Evolutionary conservation across 345 rosid genomes (phyloP), one percentile per base, ranked within the genome.

Genomic region (Schrenkiella parvula): DNA sequence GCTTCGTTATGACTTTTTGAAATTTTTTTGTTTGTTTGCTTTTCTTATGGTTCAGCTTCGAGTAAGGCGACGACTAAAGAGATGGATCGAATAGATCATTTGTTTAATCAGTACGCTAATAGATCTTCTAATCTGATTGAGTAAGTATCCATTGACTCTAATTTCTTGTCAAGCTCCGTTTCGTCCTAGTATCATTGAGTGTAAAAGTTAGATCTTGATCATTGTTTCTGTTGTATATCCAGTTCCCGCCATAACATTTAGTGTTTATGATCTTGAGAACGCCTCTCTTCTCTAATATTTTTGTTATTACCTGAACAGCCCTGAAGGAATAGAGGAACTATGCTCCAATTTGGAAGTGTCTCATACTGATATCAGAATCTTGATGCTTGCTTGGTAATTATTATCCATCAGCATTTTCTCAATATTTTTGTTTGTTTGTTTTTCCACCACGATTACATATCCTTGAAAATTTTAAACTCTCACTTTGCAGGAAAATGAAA

Each of bases 361-460:
- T 75, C 93, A 89, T 75, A 89, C 97, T 38, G 97, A 95, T 82
- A 89, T 91, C 68, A 85, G 97, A 76, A 86, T 95, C 82, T 84
- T 95, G 86, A 89, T 95, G 96, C 90, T 95, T 72, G 99, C 99
- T 72, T 95, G 99, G 96, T 95, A 82, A 80, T 86, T 58, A 26
- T 38, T 37, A 29, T 54, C 14, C 34, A 50, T 51, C 14, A 17
- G 43, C 51, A 47, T 32, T 72, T n/a, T 23, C 28, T 47, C 41
- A 11, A 38, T 61, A n/a, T 5, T 26, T 14, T 34, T 5, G 1
- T 5, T 58, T n/a, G 23, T 25, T 47, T 13, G 15, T 35, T 21
- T 18, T 28, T 63, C 72, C 44, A 18, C 35, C 66, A 58, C 23
- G 6, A 8, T 58, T 22, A 65, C 55, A 32, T 66, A 11, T 39